phyloP scores from a whole-genome alignment of 2,329 filamentous ascomycete species.

The Diaporthe capsici region DNA sequence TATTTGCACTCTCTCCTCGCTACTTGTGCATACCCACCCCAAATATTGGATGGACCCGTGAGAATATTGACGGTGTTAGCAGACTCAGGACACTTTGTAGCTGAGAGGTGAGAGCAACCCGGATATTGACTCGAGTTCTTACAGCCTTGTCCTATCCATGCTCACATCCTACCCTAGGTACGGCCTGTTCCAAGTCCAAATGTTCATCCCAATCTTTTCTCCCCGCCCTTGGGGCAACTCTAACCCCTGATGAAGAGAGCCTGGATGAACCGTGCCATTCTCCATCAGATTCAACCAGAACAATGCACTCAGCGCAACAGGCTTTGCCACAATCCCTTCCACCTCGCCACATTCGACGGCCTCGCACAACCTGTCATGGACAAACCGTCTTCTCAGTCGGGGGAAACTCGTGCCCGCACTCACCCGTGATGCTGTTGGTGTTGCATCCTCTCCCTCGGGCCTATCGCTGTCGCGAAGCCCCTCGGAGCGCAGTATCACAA shows the following conservation, averaged over 20 bases:
- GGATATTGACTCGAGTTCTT: too few species aligned
- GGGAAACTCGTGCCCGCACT: slow-evolving; percentile 11
- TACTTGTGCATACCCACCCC: slow-evolving; percentile 37
- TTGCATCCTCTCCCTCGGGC: rapidly evolving
- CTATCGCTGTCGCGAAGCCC: neutral
- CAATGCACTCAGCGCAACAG: neutral
- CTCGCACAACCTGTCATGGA: neutral
- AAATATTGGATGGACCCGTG: slow-evolving; percentile 37
- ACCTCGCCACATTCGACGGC: neutral
- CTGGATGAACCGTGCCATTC: neutral
- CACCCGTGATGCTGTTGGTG: neutral
- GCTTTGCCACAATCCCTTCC: slow-evolving; percentile 15
- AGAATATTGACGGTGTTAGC: too few species aligned
- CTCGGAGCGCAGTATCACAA: neutral
- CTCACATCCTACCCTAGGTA: neutral
- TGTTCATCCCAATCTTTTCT: slow-evolving; percentile 14
- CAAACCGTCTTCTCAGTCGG: neutral
- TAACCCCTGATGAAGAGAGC: slow-evolving; percentile 5
- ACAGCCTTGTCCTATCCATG: neutral
- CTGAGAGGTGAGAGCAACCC: too few species aligned
- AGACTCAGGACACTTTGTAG: too few species aligned
- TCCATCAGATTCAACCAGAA: slow-evolving; percentile 9
- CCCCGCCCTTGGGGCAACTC: neutral
- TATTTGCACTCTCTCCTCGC: slow-evolving; percentile 16
- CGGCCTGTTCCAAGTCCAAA: slow-evolving; percentile 19